Percentiles rank a stretch among this genome's conserved stretches.
Conservation (phyloP, 176 grass and related monocot genomes). For the Avena sativa region DNA sequence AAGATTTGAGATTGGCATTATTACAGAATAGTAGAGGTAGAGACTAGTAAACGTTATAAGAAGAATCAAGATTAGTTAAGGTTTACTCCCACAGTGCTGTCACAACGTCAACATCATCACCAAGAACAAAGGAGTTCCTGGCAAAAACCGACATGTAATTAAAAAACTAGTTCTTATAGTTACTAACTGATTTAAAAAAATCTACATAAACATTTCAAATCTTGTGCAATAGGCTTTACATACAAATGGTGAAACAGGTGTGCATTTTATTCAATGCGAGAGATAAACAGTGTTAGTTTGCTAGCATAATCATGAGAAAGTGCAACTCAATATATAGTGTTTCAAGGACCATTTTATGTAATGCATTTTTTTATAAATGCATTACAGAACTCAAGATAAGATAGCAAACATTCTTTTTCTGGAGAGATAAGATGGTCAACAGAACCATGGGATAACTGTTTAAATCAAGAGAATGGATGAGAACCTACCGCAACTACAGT, state of each 20-base stretch:
- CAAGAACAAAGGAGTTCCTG: background rate
- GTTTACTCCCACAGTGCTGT: background rate
- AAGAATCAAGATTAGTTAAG: background rate
- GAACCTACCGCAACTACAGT: slow-evolving; percentile 78
- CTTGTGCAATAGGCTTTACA: background rate
- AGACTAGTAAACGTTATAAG: background rate
- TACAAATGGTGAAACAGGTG: background rate
- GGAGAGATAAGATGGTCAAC: background rate
- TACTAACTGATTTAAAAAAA: background rate
- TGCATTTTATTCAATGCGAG: slow-evolving; percentile 3
- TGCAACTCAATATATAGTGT: slow-evolving; percentile 1
- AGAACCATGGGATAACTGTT: slow-evolving; percentile 18
- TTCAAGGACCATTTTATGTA: background rate
- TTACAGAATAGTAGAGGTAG: slow-evolving; percentile 11
- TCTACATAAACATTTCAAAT: background rate
- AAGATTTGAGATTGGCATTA: background rate
- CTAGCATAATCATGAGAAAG: background rate
- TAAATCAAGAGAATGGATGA: slow-evolving; percentile 21
- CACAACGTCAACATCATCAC: background rate
- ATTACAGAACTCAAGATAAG: background rate
- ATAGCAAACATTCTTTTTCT: background rate
- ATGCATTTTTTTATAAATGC: slow-evolving; percentile 22
- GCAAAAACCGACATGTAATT: background rate
- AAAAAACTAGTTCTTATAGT: background rate
- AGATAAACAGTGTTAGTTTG: slow-evolving; percentile 23